Percentiles rank a stretch among this genome's conserved stretches.
phyloP scores from a whole-genome alignment of 345 rosid species.

The Sisymbrium altissimum region DNA sequence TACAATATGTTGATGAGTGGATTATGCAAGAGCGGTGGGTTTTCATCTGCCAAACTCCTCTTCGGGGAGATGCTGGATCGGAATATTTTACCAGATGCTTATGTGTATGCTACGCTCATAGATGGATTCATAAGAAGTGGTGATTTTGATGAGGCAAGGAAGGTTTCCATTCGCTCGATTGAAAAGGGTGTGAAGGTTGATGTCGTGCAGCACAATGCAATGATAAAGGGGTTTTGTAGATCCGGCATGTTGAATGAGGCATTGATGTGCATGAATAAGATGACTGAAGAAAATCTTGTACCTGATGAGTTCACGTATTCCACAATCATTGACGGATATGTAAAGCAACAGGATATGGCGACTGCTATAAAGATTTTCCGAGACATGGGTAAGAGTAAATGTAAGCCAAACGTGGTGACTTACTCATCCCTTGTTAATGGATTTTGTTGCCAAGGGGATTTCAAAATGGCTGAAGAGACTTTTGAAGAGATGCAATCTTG shows the following conservation, averaged over 20 bases:
- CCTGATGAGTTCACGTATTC: slow-evolving; percentile 84
- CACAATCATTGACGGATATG: slow-evolving; percentile 69
- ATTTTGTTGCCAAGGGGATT: slow-evolving; percentile 57
- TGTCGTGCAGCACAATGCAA: slow-evolving; percentile 64
- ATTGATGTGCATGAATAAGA: slow-evolving; percentile 46
- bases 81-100: slow-evolving; percentile 60
- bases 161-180: slow-evolving; percentile 48
- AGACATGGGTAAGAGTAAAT: slow-evolving; percentile 54
- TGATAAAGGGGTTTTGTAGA: slow-evolving; percentile 91
- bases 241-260: slow-evolving; percentile 70
- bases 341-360: slow-evolving; percentile 65
- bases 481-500: slow-evolving; percentile 54
- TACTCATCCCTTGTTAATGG: slow-evolving; percentile 76
- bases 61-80: slow-evolving; percentile 73
- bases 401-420: slow-evolving; percentile 77
- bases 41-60: slow-evolving; percentile 59
- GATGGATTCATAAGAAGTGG: slow-evolving; percentile 73
- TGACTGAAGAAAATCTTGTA: slow-evolving; percentile 41
- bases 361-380: slow-evolving; percentile 54
- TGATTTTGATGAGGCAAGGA: slow-evolving; percentile 58
- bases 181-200: slow-evolving; percentile 57
- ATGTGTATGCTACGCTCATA: slow-evolving; percentile 63
- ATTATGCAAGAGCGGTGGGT: slow-evolving; percentile 67
- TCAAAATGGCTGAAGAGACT: slow-evolving; percentile 50
- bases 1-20: slow-evolving; percentile 86